phyloP scores from a whole-genome alignment of 495 filamentous ascomycete species.

The Xylaria flabelliformis region DNA sequence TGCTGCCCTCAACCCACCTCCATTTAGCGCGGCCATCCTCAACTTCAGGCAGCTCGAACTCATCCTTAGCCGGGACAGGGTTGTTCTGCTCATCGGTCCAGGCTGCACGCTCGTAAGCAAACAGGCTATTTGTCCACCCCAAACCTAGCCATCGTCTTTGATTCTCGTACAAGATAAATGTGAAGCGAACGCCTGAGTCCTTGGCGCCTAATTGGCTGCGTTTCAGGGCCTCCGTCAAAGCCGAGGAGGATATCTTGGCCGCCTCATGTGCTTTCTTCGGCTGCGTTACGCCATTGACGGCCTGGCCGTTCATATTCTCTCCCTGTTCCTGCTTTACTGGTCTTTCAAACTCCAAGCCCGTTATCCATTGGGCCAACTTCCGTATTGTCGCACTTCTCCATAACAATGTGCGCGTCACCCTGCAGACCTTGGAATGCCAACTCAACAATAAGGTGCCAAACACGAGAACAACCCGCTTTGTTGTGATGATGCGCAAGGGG shows the following conservation, averaged over 20 bases:
- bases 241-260: conserved; percentile 35
- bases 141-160: conserved; percentile 94
- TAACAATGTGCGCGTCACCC: conserved; percentile 83
- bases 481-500: conserved; percentile 84
- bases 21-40: conserved; percentile 77
- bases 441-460: conserved; percentile 82
- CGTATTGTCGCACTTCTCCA: conserved; percentile 86
- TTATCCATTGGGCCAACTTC: conserved; percentile 67
- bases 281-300: conserved; percentile 25
- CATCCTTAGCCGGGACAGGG: conserved; percentile 73
- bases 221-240: conserved; percentile 39
- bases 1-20: conserved; percentile 84
- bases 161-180: conserved; percentile 95
- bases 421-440: conserved; percentile 88
- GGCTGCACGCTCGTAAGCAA: conserved; percentile 83
- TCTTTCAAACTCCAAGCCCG: conserved; percentile 74
- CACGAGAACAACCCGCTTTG: conserved; percentile 78
- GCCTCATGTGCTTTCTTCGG: conserved; percentile 31
- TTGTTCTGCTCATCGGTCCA: conserved; percentile 98
- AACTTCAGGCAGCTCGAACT: conserved; percentile 87
- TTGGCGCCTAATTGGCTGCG: conserved; percentile 45
- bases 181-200: conserved; percentile 85
- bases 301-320: conserved; percentile 29
- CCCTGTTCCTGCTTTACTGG: conserved; percentile 41
- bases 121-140: conserved; percentile 90